phyloP scores from a whole-genome alignment of 768 basidiomycete genomes.

The Kwoniella newhampshirensis region DNA sequence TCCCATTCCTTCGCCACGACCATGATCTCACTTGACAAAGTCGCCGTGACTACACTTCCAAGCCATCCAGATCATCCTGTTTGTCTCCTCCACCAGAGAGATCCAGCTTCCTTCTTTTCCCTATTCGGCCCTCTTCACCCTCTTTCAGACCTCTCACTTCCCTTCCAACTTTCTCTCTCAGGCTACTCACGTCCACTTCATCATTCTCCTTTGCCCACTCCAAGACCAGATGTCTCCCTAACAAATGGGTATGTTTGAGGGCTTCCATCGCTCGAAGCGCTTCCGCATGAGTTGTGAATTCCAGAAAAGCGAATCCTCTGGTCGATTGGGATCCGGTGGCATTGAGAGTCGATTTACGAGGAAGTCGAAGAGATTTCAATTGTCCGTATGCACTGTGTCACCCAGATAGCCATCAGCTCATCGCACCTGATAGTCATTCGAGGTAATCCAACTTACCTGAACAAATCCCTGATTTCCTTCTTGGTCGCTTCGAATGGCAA shows the following conservation, averaged over 20 bases:
- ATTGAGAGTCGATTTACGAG: slow-evolving; percentile 84
- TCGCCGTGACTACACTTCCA: slow-evolving; percentile 23
- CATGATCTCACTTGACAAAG: too few relatives aligned
- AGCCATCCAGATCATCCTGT: slow-evolving; percentile 38
- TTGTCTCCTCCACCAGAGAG: slow-evolving; percentile 19
- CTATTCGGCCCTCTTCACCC: slow-evolving; percentile 23
- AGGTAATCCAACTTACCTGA: slow-evolving; percentile 65
- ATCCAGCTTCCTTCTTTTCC: slow-evolving; percentile 49
- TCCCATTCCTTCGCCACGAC: neutral
- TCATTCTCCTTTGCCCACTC: slow-evolving; percentile 81
- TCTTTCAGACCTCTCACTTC: slow-evolving; percentile 60
- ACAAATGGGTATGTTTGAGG: slow-evolving; percentile 88
- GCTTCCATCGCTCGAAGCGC: slow-evolving; percentile 84
- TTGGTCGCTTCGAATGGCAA: slow-evolving; percentile 93
- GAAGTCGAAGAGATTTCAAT: slow-evolving; percentile 89
- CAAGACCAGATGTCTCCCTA: slow-evolving; percentile 90
- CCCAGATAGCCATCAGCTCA: neutral
- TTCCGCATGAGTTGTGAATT: slow-evolving; percentile 84
- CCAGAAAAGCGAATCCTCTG: slow-evolving; percentile 94
- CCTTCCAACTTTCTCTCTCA: slow-evolving; percentile 79
- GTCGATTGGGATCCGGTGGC: slow-evolving; percentile 37
- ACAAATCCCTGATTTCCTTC: slow-evolving; percentile 85
- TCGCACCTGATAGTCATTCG: neutral
- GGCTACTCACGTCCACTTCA: slow-evolving; percentile 65
- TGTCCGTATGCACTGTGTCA: slow-evolving; percentile 74